phyloP scores from a whole-genome alignment of 164 flowering plant species.

The Amborella trichopoda region DNA sequence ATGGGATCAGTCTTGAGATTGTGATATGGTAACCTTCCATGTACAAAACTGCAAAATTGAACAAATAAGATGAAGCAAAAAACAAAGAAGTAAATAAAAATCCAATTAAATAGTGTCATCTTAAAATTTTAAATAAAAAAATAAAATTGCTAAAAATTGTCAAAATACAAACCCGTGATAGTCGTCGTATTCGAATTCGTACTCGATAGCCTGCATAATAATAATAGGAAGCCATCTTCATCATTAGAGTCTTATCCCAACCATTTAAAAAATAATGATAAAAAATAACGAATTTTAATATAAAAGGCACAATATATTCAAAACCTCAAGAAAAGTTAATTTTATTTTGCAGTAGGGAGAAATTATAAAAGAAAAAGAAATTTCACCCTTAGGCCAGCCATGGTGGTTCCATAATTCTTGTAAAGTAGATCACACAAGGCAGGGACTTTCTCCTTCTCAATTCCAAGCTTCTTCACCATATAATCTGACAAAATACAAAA shows the following conservation, averaged over 20 bases:
- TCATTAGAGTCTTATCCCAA: too few relatives aligned
- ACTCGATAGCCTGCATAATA: slow-evolving; percentile 71
- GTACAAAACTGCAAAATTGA: slow-evolving; percentile 49
- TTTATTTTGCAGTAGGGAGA: too few relatives aligned
- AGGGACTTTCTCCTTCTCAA: slow-evolving; percentile 42
- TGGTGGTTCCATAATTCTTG: slow-evolving; percentile 76
- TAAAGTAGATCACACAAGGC: slow-evolving; percentile 43
- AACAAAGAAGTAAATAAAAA: not conserved
- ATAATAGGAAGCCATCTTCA: too few relatives aligned
- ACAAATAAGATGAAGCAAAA: not conserved
- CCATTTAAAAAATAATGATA: too few relatives aligned
- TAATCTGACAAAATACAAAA: slow-evolving; percentile 32
- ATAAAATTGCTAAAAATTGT: not conserved
- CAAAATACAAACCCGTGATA: slow-evolving; percentile 49
- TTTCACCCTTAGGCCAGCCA: slow-evolving; percentile 90
- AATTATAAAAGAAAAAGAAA: not conserved
- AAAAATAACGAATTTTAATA: too few relatives aligned
- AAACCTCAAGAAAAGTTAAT: too few relatives aligned
- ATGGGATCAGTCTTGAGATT: slow-evolving; percentile 65
- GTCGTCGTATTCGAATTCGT: slow-evolving; percentile 67
- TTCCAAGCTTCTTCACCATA: slow-evolving; percentile 62
- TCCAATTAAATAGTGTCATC: not conserved
- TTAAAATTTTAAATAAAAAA: not conserved
- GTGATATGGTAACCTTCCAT: slow-evolving; percentile 80
- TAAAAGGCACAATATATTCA: too few relatives aligned